Percentiles rank a stretch among this genome's conserved stretches.
These are phyloP conservation scores for Penicillium paxilli DNA, from an alignment of 495 filamentous ascomycete species.

Conservation along the genomic window DNA sequence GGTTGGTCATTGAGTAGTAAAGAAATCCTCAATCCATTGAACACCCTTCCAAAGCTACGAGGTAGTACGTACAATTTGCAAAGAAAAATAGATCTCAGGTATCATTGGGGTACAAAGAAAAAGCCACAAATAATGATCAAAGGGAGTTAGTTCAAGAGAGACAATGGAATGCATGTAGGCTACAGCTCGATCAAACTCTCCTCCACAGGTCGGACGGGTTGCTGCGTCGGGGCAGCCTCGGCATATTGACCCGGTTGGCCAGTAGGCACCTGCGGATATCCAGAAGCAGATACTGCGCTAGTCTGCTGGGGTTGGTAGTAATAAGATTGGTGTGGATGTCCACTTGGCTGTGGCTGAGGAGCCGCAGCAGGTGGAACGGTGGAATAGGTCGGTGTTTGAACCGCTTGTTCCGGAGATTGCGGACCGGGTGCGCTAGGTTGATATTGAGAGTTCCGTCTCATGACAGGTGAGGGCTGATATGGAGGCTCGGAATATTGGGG, in stretches of 20 bases:
- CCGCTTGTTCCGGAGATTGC: slow-evolving; percentile 25
- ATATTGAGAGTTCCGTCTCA: slow-evolving; percentile 37
- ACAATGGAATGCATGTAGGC: slow-evolving; percentile 12
- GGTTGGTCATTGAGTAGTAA: too few relatives aligned
- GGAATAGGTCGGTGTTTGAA: slow-evolving; percentile 33
- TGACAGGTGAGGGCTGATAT: slow-evolving; percentile 29
- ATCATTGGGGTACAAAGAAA: slow-evolving; percentile 17
- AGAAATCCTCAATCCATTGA: too few relatives aligned
- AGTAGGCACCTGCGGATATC: slow-evolving; percentile 30
- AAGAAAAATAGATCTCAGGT: slow-evolving; percentile 16
- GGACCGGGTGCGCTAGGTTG: slow-evolving; percentile 32
- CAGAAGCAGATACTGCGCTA: slow-evolving; percentile 38
- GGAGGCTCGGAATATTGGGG: slow-evolving; percentile 22
- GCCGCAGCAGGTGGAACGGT: slow-evolving; percentile 23
- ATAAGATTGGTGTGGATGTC: slow-evolving; percentile 35
- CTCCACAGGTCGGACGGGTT: slow-evolving; percentile 60
- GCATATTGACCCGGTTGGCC: slow-evolving; percentile 53
- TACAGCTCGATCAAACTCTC: slow-evolving; percentile 87
- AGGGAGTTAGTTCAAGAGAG: too few relatives aligned
- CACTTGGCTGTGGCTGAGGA: slow-evolving; percentile 29
- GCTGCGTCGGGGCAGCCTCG: slow-evolving; percentile 64
- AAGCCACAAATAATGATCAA: slow-evolving; percentile 2
- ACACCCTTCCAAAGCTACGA: neutral
- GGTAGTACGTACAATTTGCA: neutral
- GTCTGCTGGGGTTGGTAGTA: slow-evolving; percentile 48